Base-by-base conservation (phyloP, 441 rosid species). In the Eutrema salsugineum region DNA sequence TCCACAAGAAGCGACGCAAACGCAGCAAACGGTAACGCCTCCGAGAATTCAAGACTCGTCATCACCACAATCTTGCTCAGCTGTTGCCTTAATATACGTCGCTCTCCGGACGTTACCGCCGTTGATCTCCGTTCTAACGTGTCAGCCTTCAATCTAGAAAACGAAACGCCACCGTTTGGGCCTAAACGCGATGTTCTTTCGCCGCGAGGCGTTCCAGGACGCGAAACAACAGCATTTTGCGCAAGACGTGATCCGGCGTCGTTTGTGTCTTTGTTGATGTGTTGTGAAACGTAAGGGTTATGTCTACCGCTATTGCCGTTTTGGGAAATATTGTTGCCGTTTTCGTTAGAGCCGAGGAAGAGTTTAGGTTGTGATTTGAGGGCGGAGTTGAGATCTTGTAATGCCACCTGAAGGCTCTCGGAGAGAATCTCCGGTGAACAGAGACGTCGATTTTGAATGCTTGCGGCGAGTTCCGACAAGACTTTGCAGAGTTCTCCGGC, bases 1-100 rank as follows among this genome's bases (percentile, higher is more conserved):
- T 93, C 95, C 67, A 86, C 87, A 3, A 93, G 75, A 81, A 88
- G 72, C 3, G 95, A 84, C 1, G 95, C 94, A 55, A 93, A 90
- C 4, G 91, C 91, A 0, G 93, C 91, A 22, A 92, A 87, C 0
- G 94, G 97, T 66, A 93, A 90, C 22, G 93, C 91, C 66, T 93
- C 92, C 0, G 87, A 87, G 78, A 92, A 92, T 77, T 92, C 91
- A 0, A 91, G 86, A 55, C 91, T 85, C 6, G 94, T 86, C 55
- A 88, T 77, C 38, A 88, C 80, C 1, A 84, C 91, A 2, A 83
- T 80, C 76, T 80, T 91, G 62, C 93, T 88, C 83, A 82, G 22
- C 20, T 87, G 89, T 22, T 91, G 87, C 78, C 96, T 83, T 46
- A 85, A 30, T 5, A 66, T 75, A 70, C 83, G 91, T 77, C 84